Evolutionary conservation across 352 stramenopile genomes (phyloP).

Genomic region (Globisporangium ultimum): DNA sequence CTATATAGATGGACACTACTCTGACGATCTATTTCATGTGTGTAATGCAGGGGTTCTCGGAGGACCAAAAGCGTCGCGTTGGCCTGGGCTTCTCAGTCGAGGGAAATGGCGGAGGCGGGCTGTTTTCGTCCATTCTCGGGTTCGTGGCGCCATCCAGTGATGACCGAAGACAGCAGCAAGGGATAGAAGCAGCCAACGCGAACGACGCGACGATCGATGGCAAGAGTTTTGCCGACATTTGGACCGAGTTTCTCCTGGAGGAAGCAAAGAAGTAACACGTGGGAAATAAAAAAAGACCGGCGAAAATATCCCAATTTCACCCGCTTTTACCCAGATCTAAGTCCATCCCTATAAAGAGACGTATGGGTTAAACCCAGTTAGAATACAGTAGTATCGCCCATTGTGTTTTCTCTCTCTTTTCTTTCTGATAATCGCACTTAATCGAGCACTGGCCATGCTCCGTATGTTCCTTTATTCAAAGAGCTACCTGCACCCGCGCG

Average conservation of each 20-base stretch:
- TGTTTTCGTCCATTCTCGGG: constrained; percentile 67
- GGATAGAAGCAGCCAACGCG: not conserved
- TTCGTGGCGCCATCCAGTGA: constrained; percentile 26
- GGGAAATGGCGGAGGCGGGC: constrained; percentile 56
- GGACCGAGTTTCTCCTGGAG: constrained; percentile 64
- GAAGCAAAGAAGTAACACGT: constrained; percentile 30
- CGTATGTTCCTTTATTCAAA: no score
- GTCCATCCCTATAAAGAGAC: no score
- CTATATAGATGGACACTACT: no score
- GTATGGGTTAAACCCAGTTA: no score
- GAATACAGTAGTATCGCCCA: no score
- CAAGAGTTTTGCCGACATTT: constrained; percentile 73
- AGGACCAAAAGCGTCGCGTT: constrained; percentile 66
- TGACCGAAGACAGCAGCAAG: constrained; percentile 1
- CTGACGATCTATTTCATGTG: not conserved
- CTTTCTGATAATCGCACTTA: constrained; percentile 13
- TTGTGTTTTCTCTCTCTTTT: not conserved
- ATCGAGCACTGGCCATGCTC: not conserved
- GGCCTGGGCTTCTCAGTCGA: constrained; percentile 47
- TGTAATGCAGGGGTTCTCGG: constrained; percentile 40
- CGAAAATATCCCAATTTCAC: not conserved
- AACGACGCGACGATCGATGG: constrained; percentile 24
- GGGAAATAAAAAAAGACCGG: no score
- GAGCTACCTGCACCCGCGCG: not conserved
- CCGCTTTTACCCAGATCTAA: not conserved